Evolutionary conservation across 208 protist species (phyloP).

Genomic region (Acanthamoeba healyi): DNA sequence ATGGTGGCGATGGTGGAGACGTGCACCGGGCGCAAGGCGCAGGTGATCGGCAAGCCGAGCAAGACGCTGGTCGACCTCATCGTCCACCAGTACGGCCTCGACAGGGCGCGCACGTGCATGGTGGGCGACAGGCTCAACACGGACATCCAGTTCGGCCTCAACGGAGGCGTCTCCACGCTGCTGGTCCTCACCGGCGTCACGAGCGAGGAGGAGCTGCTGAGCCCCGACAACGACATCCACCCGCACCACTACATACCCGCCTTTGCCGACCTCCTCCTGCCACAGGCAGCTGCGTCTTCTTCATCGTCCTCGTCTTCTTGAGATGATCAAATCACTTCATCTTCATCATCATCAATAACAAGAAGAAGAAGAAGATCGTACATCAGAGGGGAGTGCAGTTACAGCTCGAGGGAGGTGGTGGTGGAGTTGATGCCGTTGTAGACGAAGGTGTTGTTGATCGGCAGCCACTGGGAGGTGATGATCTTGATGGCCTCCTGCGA

Average conservation of each 20-base stretch:
- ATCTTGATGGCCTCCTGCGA: constrained; percentile 97
- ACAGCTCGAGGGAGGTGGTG: constrained; percentile 56
- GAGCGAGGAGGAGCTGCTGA: background rate
- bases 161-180: constrained; percentile 83
- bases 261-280: constrained; percentile 62
- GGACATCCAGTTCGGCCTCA: constrained; percentile 89
- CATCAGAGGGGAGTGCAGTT: no score
- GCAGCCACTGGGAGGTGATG: constrained; percentile 94
- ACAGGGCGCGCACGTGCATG: constrained; percentile 79
- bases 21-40: constrained; percentile 77
- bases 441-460: constrained; percentile 93
- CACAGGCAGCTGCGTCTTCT: no score
- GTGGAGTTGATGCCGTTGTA: constrained; percentile 93
- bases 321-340: no score
- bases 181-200: constrained; percentile 86
- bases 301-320: background rate
- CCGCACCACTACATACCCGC: background rate
- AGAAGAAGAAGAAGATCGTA: background rate
- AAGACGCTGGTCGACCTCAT: constrained; percentile 82
- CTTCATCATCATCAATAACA: background rate
- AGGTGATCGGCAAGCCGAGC: constrained; percentile 87
- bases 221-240: constrained; percentile 17
- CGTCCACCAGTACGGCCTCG: constrained; percentile 75
- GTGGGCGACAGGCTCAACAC: constrained; percentile 91
- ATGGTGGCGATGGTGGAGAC: constrained; percentile 74